Evolutionary conservation across 805 yeast genomes (phyloP), one percentile per base, ranked within the genome.

Genomic region (Wickerhamiella bombiphila): DNA sequence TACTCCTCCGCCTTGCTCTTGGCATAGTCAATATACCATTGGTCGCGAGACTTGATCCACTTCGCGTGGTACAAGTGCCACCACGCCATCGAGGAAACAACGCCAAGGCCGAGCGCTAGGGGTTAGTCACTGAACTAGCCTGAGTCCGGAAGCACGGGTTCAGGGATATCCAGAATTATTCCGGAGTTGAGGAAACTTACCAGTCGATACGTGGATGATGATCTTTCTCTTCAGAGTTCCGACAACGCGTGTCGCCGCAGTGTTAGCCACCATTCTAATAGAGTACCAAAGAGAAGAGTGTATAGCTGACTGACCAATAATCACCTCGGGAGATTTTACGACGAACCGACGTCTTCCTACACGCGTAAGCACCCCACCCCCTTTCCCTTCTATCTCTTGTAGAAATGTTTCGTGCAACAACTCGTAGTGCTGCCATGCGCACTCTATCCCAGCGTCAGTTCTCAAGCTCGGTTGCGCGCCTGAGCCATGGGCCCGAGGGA

Each of bases 1-100:
- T 42, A 40, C 41, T 43, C 44, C 37, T 40, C 53, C 39, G 69
- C 70, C 69, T 79, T 78, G 64, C 75, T 68, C 57, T 76, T 75
- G 51, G 85, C 88, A 59, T 80, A 65, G 52, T 74, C 67, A 45
- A 77, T 74, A 64, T 86, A 86, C 73, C 74, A 83, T 41, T 72
- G 75, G 61, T 86, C 96, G 72, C 95, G 80, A 55, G 65, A 69
- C 49, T 68, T 69, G 41, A 81, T 79, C 43, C 67, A 50, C 26
- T 75, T 71, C 67, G 71, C 76, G 78, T 86, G 96, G 72, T 63
- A 67, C 21, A 73, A 80, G 71, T 75, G 74, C 82, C 94, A 79
- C 91, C 88, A 85, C 63, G 68, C 70, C 47, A 69, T 65, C 44
- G 77, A 85, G 54, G 74, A 70, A 29, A 59, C 70, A 42, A 70